phyloP scores from a whole-genome alignment of 169 alveolate species.

The Prorocentrum cordatum region DNA sequence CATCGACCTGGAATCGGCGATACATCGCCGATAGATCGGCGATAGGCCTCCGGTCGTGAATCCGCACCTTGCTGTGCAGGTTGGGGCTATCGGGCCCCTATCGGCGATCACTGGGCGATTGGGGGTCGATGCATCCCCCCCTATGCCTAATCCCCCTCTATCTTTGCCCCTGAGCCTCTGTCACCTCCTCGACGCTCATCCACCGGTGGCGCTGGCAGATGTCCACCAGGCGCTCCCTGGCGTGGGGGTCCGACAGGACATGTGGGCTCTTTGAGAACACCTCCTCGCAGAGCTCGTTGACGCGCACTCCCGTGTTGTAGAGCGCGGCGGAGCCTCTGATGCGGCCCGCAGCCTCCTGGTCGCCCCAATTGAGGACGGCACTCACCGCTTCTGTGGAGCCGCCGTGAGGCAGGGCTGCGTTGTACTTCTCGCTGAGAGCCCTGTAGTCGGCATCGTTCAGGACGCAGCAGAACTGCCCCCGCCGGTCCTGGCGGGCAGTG shows the following conservation, averaged over 20 bases:
- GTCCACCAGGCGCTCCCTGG: conserved; percentile 40
- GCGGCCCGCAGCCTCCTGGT: conserved; percentile 41
- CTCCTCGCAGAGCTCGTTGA: conserved; percentile 48
- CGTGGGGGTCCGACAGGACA: conserved; percentile 36
- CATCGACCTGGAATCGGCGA: too few relatives aligned
- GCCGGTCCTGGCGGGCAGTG: conserved; percentile 52
- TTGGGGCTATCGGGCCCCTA: too few relatives aligned
- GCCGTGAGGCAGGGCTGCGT: conserved; percentile 6
- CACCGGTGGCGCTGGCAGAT: too few relatives aligned
- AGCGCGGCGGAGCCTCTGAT: conserved; percentile 55
- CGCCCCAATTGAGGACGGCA: conserved; percentile 43
- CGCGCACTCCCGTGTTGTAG: conserved; percentile 57
- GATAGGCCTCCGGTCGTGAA: too few relatives aligned
- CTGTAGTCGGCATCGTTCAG: conserved; percentile 32
- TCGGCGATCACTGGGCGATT: too few relatives aligned
- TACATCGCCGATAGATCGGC: too few relatives aligned
- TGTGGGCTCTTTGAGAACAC: conserved; percentile 39
- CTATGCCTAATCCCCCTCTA: too few relatives aligned
- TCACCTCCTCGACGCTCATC: too few relatives aligned
- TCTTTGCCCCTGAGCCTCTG: too few relatives aligned
- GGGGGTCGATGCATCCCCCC: too few relatives aligned
- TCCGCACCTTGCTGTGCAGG: too few relatives aligned
- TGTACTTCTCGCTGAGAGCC: background rate
- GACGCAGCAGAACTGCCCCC: conserved; percentile 35
- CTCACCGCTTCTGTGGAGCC: conserved; percentile 38